Conservation (phyloP, 31 red algal genomes). For the Endocladia muricata region DNA sequence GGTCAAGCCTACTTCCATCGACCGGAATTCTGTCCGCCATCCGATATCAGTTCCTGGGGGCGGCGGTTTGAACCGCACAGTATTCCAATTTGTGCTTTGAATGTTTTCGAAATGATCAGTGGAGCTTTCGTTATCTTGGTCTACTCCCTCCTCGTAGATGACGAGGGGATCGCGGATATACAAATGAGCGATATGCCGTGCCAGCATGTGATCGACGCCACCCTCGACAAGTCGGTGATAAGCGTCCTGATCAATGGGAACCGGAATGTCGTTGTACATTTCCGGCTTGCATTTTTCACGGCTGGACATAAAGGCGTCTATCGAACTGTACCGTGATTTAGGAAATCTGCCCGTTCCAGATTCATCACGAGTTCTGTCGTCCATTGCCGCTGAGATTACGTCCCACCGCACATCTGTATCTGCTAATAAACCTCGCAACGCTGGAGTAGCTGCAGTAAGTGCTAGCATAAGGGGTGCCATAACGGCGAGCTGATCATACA, state of each 20-base stretch:
- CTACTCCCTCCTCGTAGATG: constrained; percentile 78
- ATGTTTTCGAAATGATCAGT: constrained; percentile 99
- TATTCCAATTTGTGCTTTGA: constrained; percentile 99
- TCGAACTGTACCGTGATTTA: constrained; percentile 96
- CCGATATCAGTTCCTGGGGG: constrained; percentile 77
- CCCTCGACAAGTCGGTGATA: constrained; percentile 65
- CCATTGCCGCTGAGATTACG: constrained; percentile 79
- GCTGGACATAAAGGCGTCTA: constrained; percentile 82
- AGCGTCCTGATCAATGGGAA: constrained; percentile 64
- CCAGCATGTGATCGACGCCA: constrained; percentile 90
- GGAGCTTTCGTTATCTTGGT: constrained; percentile 59
- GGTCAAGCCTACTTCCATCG: constrained; percentile 96
- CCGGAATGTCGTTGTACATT: constrained; percentile 87
- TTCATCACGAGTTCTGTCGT: constrained; percentile 87
- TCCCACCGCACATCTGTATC: constrained; percentile 96
- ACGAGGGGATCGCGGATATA: constrained; percentile 97
- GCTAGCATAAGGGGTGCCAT: constrained; percentile 97
- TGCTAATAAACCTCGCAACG: constrained; percentile 70
- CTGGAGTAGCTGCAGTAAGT: constrained; percentile 90
- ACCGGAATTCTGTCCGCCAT: constrained; percentile 95
- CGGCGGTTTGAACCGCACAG: constrained; percentile 97
- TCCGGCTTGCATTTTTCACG: constrained; percentile 66
- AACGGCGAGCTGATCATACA: constrained; percentile 98
- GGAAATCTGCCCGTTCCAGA: constrained; percentile 21
- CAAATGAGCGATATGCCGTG: constrained; percentile 94